phyloP scores from a whole-genome alignment of 257 asterid genomes.

The Jasminum sambac region DNA sequence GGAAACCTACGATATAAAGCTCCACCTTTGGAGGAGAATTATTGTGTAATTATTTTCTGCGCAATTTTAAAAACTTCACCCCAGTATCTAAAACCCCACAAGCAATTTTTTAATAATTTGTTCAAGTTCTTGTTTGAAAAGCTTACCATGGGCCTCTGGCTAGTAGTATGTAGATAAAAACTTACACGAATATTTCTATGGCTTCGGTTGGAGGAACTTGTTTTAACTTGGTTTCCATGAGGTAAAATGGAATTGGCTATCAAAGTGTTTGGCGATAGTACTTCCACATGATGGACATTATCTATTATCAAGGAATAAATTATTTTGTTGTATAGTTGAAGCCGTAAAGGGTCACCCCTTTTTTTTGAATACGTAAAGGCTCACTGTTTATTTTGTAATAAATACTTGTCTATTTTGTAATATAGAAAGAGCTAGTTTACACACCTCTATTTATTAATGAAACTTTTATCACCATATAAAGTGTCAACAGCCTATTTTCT shows the following conservation, averaged over 20 bases:
- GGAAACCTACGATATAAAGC: not conserved
- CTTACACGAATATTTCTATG: not conserved
- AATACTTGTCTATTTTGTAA: constrained; percentile 1
- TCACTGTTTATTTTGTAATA: not conserved
- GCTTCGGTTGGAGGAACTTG: not conserved
- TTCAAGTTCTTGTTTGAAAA: not conserved
- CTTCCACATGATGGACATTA: constrained; percentile 9
- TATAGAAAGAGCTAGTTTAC: not conserved
- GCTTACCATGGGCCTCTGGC: not conserved
- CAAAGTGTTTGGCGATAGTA: not conserved
- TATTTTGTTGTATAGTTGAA: not conserved
- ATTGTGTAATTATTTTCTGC: not conserved
- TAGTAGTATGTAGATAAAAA: not conserved
- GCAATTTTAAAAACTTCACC: not conserved
- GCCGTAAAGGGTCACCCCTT: not conserved
- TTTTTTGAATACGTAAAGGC: not conserved
- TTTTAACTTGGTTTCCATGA: constrained; percentile 13
- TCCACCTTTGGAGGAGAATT: not conserved
- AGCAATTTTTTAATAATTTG: not conserved
- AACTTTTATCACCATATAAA: not conserved
- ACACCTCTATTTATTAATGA: not conserved
- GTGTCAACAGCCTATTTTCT: not conserved
- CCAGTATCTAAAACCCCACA: not conserved
- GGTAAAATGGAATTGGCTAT: not conserved
- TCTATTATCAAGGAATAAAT: not conserved